Evolutionary conservation across 2,329 filamentous ascomycete genomes (phyloP).

Genomic region (Tolypocladium nubicola): DNA sequence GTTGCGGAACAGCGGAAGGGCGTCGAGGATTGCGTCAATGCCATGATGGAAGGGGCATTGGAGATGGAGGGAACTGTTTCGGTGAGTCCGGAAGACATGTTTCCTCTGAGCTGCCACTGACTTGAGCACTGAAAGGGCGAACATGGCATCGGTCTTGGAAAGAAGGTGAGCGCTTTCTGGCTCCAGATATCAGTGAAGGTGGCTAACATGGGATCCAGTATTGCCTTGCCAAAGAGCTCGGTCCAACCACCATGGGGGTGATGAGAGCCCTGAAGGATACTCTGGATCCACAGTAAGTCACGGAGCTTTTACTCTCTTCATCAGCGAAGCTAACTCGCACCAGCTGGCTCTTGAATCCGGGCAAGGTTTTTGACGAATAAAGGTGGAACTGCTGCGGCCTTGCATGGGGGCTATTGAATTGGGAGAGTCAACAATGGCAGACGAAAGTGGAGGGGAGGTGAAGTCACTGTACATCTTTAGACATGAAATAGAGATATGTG

Average conservation of each 20-base stretch:
- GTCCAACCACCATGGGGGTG: slow-evolving; percentile 49
- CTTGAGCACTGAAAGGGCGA: slow-evolving; percentile 33
- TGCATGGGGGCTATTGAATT: background rate
- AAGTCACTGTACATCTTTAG: background rate
- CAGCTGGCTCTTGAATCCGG: slow-evolving; percentile 57
- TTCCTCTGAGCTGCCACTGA: background rate
- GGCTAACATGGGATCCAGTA: slow-evolving; percentile 11
- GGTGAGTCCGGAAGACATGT: slow-evolving; percentile 26
- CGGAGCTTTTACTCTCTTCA: background rate
- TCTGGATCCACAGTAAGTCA: slow-evolving; percentile 41
- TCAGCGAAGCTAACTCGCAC: background rate
- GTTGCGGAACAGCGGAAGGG: slow-evolving; percentile 44
- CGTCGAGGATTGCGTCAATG: slow-evolving; percentile 50
- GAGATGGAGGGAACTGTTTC: slow-evolving; percentile 64
- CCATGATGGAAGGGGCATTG: slow-evolving; percentile 60
- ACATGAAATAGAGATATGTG: background rate
- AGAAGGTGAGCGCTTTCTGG: slow-evolving; percentile 35
- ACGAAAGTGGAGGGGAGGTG: background rate
- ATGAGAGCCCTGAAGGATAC: slow-evolving; percentile 57
- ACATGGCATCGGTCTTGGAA: slow-evolving; percentile 60
- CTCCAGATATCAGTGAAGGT: background rate
- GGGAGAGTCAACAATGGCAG: background rate
- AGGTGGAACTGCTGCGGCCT: background rate
- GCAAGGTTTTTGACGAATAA: slow-evolving; percentile 51
- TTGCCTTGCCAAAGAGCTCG: slow-evolving; percentile 52